Conservation (phyloP, 2,329 filamentous ascomycete genomes). For the Colletotrichum nymphaeae region DNA sequence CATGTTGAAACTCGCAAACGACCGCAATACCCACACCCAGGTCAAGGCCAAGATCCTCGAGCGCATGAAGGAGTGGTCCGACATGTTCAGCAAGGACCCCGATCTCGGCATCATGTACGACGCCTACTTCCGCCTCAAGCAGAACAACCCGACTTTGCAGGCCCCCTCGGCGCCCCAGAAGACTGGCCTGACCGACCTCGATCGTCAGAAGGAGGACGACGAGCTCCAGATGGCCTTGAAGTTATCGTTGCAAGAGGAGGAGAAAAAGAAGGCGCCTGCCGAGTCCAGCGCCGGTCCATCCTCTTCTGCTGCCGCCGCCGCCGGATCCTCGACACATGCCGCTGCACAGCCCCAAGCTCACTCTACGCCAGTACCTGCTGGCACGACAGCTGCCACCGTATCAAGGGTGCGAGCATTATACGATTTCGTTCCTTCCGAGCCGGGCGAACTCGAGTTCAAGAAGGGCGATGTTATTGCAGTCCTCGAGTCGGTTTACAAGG, state of each 20-base stretch:
- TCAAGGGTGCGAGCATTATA: slow-evolving; percentile 93
- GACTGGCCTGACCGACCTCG: slow-evolving; percentile 87
- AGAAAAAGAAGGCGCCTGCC: slow-evolving; percentile 64
- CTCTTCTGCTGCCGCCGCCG: slow-evolving; percentile 48
- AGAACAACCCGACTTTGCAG: slow-evolving; percentile 86
- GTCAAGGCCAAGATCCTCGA: slow-evolving; percentile 98
- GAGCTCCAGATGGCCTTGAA: slow-evolving; percentile 96
- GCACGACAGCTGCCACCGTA: slow-evolving; percentile 95
- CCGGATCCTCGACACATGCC: slow-evolving; percentile 43
- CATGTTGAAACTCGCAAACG: slow-evolving; percentile 87
- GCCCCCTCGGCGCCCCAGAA: slow-evolving; percentile 94
- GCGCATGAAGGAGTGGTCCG: slow-evolving; percentile 95
- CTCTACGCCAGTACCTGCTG: slow-evolving; percentile 73
- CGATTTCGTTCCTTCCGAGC: slow-evolving; percentile 94
- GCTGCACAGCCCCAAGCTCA: slow-evolving; percentile 53
- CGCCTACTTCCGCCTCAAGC: slow-evolving; percentile 88
- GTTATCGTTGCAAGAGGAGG: slow-evolving; percentile 91
- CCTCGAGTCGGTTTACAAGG: slow-evolving; percentile 97
- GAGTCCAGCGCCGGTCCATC: slow-evolving; percentile 50
- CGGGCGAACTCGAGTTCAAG: slow-evolving; percentile 94
- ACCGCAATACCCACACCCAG: slow-evolving; percentile 94
- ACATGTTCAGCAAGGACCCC: slow-evolving; percentile 90
- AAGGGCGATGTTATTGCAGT: slow-evolving; percentile 98
- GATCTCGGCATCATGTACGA: slow-evolving; percentile 98
- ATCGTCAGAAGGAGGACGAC: slow-evolving; percentile 95